phyloP scores from a whole-genome alignment of 179 eudicot genomes.

The Drosera spatulata region DNA sequence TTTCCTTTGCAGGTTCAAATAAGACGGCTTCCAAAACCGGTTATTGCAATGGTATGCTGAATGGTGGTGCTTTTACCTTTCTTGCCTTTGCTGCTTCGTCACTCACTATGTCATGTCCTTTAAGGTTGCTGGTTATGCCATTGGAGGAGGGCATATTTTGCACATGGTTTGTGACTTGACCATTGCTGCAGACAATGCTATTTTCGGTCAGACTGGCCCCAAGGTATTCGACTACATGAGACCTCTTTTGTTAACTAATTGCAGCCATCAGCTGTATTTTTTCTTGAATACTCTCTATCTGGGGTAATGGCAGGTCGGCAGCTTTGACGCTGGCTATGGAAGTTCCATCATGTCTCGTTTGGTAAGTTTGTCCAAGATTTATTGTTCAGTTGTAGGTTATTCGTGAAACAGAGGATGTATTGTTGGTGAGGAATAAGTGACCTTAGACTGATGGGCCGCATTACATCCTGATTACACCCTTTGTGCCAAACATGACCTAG shows the following conservation, averaged over 20 bases:
- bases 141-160: conserved; percentile 91
- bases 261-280: too few relatives aligned
- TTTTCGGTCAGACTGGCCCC: conserved; percentile 96
- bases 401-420: too few relatives aligned
- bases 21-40: conserved; percentile 90
- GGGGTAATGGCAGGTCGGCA: conserved; percentile 59
- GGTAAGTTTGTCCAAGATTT: conserved; percentile 27
- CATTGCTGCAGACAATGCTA: conserved; percentile 93
- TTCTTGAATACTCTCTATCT: neutral
- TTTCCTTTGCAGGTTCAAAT: conserved; percentile 53
- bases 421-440: too few relatives aligned
- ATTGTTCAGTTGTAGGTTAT: too few relatives aligned
- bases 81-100: neutral
- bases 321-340: conserved; percentile 98
- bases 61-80: neutral
- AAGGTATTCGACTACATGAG: conserved; percentile 33
- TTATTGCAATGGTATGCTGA: conserved; percentile 78
- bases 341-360: conserved; percentile 88
- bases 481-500: too few relatives aligned
- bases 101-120: neutral
- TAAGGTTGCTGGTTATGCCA: conserved; percentile 98
- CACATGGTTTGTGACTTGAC: conserved; percentile 97
- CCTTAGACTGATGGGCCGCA: too few relatives aligned
- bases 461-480: too few relatives aligned
- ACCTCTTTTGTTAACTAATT: too few relatives aligned